Evolutionary conservation across 2,329 filamentous ascomycete species (phyloP).

Genomic region (Colletotrichum destructivum): DNA sequence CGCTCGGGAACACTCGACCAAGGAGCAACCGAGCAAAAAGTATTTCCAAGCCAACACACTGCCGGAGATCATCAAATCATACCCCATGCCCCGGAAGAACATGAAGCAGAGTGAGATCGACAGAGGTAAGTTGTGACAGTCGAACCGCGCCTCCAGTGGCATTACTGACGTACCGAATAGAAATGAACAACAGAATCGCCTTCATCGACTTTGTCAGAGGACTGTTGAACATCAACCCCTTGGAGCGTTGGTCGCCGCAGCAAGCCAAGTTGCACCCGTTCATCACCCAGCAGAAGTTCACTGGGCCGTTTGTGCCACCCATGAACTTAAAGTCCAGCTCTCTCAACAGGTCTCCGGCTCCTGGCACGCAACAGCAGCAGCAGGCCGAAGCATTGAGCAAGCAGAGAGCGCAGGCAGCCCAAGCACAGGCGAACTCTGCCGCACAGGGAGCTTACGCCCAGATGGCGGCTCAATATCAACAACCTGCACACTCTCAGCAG

Average conservation of each 20-base stretch:
- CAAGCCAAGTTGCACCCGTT: constrained; percentile 98
- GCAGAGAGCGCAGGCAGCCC: constrained; percentile 83
- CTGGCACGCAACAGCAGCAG: constrained; percentile 95
- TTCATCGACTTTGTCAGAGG: constrained; percentile 99
- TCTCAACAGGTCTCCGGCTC: constrained; percentile 88
- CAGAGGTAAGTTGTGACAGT: constrained; percentile 74
- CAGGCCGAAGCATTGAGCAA: constrained; percentile 95
- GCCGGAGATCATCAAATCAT: constrained; percentile 97
- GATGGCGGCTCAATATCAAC: constrained; percentile 64
- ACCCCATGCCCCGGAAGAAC: constrained; percentile 98
- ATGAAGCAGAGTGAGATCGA: constrained; percentile 99
- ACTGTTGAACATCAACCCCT: constrained; percentile 91
- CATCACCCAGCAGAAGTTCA: constrained; percentile 98
- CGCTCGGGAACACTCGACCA: constrained; percentile 93
- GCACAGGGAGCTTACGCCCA: constrained; percentile 73
- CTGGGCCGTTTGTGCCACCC: constrained; percentile 93
- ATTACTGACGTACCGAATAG: constrained; percentile 63
- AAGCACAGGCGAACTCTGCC: constrained; percentile 78
- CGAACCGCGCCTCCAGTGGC: background rate
- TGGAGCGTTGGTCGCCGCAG: constrained; percentile 97
- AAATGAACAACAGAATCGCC: constrained; percentile 97
- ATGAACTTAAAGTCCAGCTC: constrained; percentile 96
- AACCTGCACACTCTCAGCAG: constrained; percentile 62
- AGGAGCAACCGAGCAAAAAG: constrained; percentile 99
- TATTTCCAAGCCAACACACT: constrained; percentile 96